Base-by-base conservation (phyloP, 345 rosid species). In the Citrus reticulata region DNA sequence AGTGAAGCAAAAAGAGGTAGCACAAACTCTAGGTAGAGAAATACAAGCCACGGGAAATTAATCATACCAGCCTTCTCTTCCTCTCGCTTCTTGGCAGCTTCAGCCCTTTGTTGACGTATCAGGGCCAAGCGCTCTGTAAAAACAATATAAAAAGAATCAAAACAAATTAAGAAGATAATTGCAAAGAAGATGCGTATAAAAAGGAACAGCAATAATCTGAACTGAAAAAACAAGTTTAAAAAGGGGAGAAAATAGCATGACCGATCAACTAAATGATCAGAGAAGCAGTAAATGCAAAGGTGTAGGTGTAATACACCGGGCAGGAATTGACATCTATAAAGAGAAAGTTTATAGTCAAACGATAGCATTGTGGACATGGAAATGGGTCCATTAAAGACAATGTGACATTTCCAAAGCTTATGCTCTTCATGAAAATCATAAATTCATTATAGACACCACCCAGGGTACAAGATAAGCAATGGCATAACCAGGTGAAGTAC, bases 101-200 rank as follows among this genome's bases (percentile, higher is more conserved):
- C 89, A 74, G 85, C 98, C 83, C 98, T 87, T 81, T 93, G 94
- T 82, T 93, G 94, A 37, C 98, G 95, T 74, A 95, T 92, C 64
- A 95, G 87, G 83, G 89, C 90, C 77, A 93, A 79, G 65, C 97
- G 98, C 77, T 95, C 98, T 95, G 86, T 61, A 76, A 29, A 37
- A 42, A 39, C 42, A 81, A 81, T 34, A 68, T 42, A 9, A 17
- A 65, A 37, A 30, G 62, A 63, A 16, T 46, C 62, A 37, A 54
- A 16, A 55, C 4, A 46, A 54, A 20, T 60, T 51, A 10, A 8
- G 32, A 54, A 74, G 58, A 46, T 40, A 42, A 67, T 24, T 2
- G 25, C 46, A 32, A 25, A 72, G 25, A 46, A 39, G 60, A 17
- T 14, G 29, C 66, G 20, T 7, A 32, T 4, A 30, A 51, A 34